phyloP scores from a whole-genome alignment of 2,329 filamentous ascomycete species.

The Reticulascus tulasneorum region DNA sequence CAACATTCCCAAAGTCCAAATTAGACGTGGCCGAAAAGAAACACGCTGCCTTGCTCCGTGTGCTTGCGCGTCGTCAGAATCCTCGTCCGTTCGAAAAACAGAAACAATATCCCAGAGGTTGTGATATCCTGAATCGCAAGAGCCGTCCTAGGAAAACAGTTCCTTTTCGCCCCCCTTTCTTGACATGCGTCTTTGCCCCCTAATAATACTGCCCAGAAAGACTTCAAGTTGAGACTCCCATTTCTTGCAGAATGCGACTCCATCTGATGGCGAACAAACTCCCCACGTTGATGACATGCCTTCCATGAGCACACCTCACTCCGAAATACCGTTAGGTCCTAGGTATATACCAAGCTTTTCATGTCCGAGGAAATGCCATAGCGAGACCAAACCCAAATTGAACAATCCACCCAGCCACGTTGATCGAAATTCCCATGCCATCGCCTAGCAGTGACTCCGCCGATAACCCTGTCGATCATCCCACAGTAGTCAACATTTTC shows the following conservation, averaged over 20 bases:
- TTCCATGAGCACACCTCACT: slow-evolving; percentile 16
- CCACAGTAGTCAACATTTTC: too few species aligned
- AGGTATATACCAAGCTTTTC: slow-evolving; percentile 16
- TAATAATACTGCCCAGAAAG: slow-evolving; percentile 13
- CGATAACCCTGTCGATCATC: too few species aligned
- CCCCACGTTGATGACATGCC: slow-evolving; percentile 12
- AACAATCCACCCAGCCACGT: slow-evolving; percentile 8
- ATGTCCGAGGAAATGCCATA: slow-evolving; percentile 12
- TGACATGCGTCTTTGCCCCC: slow-evolving; percentile 11
- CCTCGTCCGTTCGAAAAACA: slow-evolving; percentile 7
- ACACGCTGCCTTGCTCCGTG: slow-evolving; percentile 9
- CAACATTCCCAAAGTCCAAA: slow-evolving; percentile 8
- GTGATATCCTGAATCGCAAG: slow-evolving; percentile 7
- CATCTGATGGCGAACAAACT: slow-evolving; percentile 13
- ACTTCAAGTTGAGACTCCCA: too few species aligned
- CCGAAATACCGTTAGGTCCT: slow-evolving; percentile 11
- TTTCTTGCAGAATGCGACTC: slow-evolving; percentile 13
- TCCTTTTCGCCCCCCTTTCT: slow-evolving; percentile 6
- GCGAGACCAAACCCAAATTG: slow-evolving; percentile 11
- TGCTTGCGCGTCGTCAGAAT: slow-evolving; percentile 10
- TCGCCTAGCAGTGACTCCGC: too few species aligned
- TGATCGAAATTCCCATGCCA: slow-evolving; percentile 2
- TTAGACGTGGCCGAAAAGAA: slow-evolving; percentile 2
- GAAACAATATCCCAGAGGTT: slow-evolving; percentile 9
- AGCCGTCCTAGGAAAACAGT: too few species aligned